Base-by-base conservation (phyloP, 768 basidiomycete species). In the Coprinellus micaceus region DNA sequence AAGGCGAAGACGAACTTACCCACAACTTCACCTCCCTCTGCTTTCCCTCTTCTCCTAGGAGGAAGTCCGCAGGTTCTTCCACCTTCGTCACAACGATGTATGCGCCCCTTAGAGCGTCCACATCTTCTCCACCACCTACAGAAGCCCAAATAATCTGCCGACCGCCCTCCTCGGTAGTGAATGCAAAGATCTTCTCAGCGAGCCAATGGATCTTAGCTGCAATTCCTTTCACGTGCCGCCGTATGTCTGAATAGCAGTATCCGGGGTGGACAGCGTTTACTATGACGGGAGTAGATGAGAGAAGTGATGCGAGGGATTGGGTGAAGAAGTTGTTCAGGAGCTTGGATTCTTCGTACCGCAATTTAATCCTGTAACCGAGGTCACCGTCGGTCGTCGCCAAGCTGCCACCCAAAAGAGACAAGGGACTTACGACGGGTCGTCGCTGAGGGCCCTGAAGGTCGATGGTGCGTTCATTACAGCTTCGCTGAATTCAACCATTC, bases 191-290 rank as follows among this genome's bases (percentile, higher is more conserved):
- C 13, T 55, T 64, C 48, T 74, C 70, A 62, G 75, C 63, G 3
- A 72, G 17, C 58, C 62, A 58, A 36, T 60, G 52, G 17, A 70
- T 6, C 19, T 54, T 25, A 2, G 62, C 52, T 28, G 49, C 28
- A 19, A 66, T 3, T 0, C 64, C 64, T 11, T 53, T 56, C 1
- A 72, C 25, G 9, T 58, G 56, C n/a, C 67, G 60, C 0, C 65
- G 63, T 3, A 80, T 61, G 28, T 71, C 67, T 1, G 76, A 77
- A 36, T 66, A 53, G 60, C 77, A 79, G 55, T 70, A 76, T 21
- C 77, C 78, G 17, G 79, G 80, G 44, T 75, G 74, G 15, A 76
- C 71, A n/a, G 66, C 43, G 54, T 73, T 67, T 41, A 74, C 67
- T 13, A 74, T 70, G 22, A 78, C 56, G 0, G 68, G 54, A 12